Evolutionary conservation across 2,329 filamentous ascomycete species (phyloP), one percentile per base, ranked within the genome.

Genomic region (Colletotrichum destructivum): DNA sequence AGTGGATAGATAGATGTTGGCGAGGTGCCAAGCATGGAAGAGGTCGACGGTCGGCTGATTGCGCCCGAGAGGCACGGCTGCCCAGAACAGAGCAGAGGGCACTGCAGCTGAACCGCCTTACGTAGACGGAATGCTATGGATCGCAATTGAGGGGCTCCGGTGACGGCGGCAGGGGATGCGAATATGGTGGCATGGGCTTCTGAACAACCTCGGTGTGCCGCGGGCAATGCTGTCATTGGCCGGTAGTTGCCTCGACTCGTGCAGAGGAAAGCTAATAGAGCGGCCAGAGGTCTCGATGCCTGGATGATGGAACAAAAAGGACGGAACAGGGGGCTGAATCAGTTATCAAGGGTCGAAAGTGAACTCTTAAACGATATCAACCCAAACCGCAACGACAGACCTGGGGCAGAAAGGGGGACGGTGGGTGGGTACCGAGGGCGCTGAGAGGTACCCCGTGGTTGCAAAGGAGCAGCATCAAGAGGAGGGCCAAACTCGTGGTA

Each of bases 71-170:
- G 49, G 23, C 23, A 49, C 55, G 12, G 68, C 56, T 54, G 66
- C 60, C 60, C 47, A 64, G 60, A n/a, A 38, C n/a, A 49, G 42
- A 62, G 65, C 18, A 54, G 66, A 64, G 60, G n/a, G 40, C 12
- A 49, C 31, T 55, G 65, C 23, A 54, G 66, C 46, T 60, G 66
- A 46, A 47, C 55, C 38, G 51, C 51, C 44, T 63, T 62, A 71
- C 54, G 63, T 55, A 66, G 52, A 35, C 35, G 26, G 46, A 52
- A 66, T 61, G 64, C 56, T 62, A 62, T 63, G 57, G 52, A 44
- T 59, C 59, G 59, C 42, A 69, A 57, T 59, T 59, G 69, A 63
- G 69, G 57, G 69, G 69, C 57, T 35, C 26, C 56, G 38, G 57
- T 40, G 63, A 54, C 35, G 23, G 55, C 35, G 57, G 23, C 68